Evolutionary conservation across 345 rosid genomes (phyloP).

Genomic region (Mallotus nudiflorus): DNA sequence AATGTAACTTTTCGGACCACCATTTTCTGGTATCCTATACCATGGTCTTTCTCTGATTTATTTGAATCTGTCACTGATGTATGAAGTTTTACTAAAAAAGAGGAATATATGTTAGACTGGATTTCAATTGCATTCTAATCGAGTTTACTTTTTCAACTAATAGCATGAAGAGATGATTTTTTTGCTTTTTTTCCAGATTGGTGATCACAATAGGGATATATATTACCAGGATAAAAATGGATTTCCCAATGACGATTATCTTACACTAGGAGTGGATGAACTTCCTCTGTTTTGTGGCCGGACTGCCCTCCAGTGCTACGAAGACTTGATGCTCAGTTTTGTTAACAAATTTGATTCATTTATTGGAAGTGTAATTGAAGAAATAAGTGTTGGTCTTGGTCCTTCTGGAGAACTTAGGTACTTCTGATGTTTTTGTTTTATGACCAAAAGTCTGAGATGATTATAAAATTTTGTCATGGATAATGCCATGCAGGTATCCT

Average conservation of each 20-base stretch:
- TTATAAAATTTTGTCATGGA: conserved; percentile 21
- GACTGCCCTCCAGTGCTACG: conserved; percentile 68
- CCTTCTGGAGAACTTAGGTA: conserved; percentile 73
- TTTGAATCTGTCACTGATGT: not conserved
- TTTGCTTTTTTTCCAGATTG: conserved; percentile 43
- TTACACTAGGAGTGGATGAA: conserved; percentile 67
- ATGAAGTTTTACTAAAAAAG: not conserved
- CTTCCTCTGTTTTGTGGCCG: conserved; percentile 60
- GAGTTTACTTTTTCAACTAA: conserved; percentile 3
- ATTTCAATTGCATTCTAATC: conserved; percentile 11
- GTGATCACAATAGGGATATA: conserved; percentile 54
- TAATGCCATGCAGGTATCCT: conserved; percentile 52
- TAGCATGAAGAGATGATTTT: not conserved
- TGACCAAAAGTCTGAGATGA: conserved; percentile 10
- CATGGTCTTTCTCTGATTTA: not conserved
- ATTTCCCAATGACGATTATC: conserved; percentile 58
- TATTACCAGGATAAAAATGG: conserved; percentile 59
- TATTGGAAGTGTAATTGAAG: conserved; percentile 60
- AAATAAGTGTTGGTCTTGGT: conserved; percentile 70
- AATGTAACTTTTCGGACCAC: not conserved
- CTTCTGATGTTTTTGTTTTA: conserved; percentile 18
- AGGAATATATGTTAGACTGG: conserved; percentile 1
- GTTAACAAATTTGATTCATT: conserved; percentile 46
- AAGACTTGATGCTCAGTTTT: conserved; percentile 59
- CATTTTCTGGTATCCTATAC: not conserved